Evolutionary conservation across 176 grass and related monocot genomes (phyloP).

Genomic region (Canna indica): DNA sequence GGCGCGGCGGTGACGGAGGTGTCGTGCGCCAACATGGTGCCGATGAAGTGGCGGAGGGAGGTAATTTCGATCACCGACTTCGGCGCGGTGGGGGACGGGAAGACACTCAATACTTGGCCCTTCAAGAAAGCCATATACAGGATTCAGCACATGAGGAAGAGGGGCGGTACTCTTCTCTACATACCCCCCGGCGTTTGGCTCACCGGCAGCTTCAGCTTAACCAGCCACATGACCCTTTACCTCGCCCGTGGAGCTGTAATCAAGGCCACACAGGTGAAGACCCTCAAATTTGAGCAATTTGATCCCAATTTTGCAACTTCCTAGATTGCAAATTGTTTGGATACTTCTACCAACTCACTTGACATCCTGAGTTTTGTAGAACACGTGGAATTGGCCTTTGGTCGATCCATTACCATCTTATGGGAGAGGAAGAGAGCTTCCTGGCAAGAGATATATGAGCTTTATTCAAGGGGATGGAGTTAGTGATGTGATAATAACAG

Average conservation of each 20-base stretch:
- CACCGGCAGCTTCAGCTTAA: conserved; percentile 87
- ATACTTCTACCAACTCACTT: too few species aligned
- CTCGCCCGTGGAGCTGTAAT: conserved; percentile 60
- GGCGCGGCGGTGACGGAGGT: conserved; percentile 4
- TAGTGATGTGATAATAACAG: conserved; percentile 75
- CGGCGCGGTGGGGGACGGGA: conserved; percentile 73
- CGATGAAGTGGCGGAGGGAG: conserved; percentile 41
- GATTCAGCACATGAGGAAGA: conserved; percentile 49
- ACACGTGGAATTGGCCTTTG: conserved; percentile 61
- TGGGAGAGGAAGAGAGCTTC: conserved; percentile 63
- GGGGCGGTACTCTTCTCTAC: conserved; percentile 45
- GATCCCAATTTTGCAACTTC: background rate
- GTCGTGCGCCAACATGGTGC: conserved; percentile 42
- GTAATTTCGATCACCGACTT: conserved; percentile 52
- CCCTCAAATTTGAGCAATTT: background rate
- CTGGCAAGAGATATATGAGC: conserved; percentile 52
- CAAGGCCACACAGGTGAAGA: conserved; percentile 41
- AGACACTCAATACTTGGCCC: conserved; percentile 67
- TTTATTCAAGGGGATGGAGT: conserved; percentile 74
- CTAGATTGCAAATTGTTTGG: too few species aligned
- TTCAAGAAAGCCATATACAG: conserved; percentile 63
- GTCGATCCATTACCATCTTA: conserved; percentile 74
- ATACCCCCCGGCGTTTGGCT: conserved; percentile 62
- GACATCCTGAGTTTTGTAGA: conserved; percentile 21
- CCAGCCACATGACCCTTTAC: conserved; percentile 83